Conservation (phyloP, 345 rosid genomes). For the Hibiscus trionum region DNA sequence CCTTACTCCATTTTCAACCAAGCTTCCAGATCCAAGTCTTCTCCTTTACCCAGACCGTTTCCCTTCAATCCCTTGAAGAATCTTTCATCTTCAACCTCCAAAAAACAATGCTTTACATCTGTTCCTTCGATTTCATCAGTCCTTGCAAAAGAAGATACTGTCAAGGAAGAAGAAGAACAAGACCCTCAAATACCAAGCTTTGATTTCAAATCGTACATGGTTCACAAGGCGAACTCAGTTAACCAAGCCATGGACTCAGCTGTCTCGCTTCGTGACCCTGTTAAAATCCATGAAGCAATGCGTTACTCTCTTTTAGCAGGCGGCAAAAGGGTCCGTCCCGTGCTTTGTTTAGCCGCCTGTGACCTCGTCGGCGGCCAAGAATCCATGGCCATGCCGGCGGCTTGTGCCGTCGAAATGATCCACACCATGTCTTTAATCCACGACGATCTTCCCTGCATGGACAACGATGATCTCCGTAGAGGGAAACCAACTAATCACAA, state of each 20-base stretch:
- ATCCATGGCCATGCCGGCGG: slow-evolving; percentile 65
- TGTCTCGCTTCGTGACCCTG: slow-evolving; percentile 54
- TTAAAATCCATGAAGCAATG: slow-evolving; percentile 87
- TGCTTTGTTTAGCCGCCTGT: slow-evolving; percentile 76
- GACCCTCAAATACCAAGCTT: slow-evolving; percentile 33
- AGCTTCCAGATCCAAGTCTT: slow-evolving; percentile 33
- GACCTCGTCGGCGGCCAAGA: slow-evolving; percentile 74
- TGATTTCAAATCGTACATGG: slow-evolving; percentile 76
- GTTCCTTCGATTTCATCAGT: slow-evolving; percentile 33
- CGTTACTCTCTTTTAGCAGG: slow-evolving; percentile 88
- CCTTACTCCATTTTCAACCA: slow-evolving; percentile 19
- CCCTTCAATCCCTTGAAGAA: slow-evolving; percentile 8
- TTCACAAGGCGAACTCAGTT: slow-evolving; percentile 44
- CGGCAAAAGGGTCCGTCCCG: slow-evolving; percentile 78
- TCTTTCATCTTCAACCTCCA: not conserved
- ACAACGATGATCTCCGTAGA: slow-evolving; percentile 89
- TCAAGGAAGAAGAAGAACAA: slow-evolving; percentile 29
- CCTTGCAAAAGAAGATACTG: slow-evolving; percentile 41
- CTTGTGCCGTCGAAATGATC: slow-evolving; percentile 90
- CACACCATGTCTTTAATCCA: slow-evolving; percentile 95
- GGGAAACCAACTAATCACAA: slow-evolving; percentile 91
- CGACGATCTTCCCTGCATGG: slow-evolving; percentile 95
- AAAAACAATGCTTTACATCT: slow-evolving; percentile 18
- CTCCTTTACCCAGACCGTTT: slow-evolving; percentile 13
- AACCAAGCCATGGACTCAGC: slow-evolving; percentile 66